phyloP scores from a whole-genome alignment of 768 basidiomycete genomes.

The Coprinopsis sp. region DNA sequence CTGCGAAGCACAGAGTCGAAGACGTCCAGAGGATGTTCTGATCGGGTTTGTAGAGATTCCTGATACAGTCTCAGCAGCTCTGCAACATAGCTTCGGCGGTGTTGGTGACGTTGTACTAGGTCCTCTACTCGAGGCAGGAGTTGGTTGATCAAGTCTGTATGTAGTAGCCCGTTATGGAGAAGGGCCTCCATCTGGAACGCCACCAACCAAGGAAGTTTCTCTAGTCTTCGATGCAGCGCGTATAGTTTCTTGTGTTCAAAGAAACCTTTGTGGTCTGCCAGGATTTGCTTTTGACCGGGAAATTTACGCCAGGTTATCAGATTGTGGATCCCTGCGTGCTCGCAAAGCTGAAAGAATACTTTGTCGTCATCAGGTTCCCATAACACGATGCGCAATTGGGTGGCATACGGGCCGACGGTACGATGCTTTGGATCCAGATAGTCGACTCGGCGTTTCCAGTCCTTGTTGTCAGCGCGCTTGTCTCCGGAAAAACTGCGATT shows the following conservation, averaged over 20 bases:
- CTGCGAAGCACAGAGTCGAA: constrained; percentile 30
- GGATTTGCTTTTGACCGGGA: constrained; percentile 36
- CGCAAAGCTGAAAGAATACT: constrained; percentile 54
- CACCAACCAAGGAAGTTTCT: constrained; percentile 53
- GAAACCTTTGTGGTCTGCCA: constrained; percentile 45
- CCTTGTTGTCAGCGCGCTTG: constrained; percentile 32
- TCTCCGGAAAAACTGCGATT: constrained; percentile 46
- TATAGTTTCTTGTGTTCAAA: constrained; percentile 47
- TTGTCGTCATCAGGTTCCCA: constrained; percentile 41
- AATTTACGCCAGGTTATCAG: constrained; percentile 31
- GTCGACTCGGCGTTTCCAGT: constrained; percentile 55
- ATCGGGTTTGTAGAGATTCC: constrained; percentile 41
- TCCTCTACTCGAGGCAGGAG: constrained; percentile 41
- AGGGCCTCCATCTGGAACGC: constrained; percentile 77
- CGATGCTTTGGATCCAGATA: constrained; percentile 55
- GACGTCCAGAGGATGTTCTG: constrained; percentile 38
- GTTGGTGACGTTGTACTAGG: constrained; percentile 30
- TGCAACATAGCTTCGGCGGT: constrained; percentile 26
- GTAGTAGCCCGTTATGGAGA: constrained; percentile 57
- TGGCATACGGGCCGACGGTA: constrained; percentile 62
- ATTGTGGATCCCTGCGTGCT: constrained; percentile 34
- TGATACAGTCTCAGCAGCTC: constrained; percentile 53
- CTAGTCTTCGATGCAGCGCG: constrained; percentile 39
- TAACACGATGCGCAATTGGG: constrained; percentile 63
- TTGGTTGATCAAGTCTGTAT: constrained; percentile 50